These are phyloP conservation scores for Exophiala spinifera DNA, from an alignment of 2,329 filamentous ascomycete genomes.

Conservation along the genomic window DNA sequence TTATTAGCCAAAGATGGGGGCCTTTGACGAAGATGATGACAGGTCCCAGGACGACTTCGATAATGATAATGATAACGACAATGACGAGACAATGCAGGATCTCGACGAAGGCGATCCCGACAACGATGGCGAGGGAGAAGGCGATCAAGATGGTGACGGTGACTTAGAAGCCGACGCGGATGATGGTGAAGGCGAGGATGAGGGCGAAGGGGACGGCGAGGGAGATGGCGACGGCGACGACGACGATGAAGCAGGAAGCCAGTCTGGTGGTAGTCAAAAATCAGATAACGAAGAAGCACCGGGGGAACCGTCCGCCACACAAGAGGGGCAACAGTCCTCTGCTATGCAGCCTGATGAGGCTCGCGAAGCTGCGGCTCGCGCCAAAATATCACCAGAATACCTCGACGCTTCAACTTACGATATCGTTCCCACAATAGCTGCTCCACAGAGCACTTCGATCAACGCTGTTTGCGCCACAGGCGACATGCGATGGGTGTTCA, in stretches of 20 bases:
- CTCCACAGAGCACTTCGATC: constrained; percentile 91
- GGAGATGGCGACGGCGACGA: constrained; percentile 48
- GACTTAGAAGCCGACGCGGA: constrained; percentile 36
- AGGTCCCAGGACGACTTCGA: constrained; percentile 49
- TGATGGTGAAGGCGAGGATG: background rate
- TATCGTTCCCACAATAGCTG: constrained; percentile 94
- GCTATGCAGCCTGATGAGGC: constrained; percentile 29
- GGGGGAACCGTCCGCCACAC: constrained; percentile 40
- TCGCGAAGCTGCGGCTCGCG: constrained; percentile 17
- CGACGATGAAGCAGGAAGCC: constrained; percentile 46
- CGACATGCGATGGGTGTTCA: constrained; percentile 93
- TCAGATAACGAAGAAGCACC: constrained; percentile 42
- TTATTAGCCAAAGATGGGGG: constrained; percentile 30
- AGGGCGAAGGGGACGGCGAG: constrained; percentile 45
- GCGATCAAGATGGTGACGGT: constrained; percentile 37
- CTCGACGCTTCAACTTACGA: constrained; percentile 80
- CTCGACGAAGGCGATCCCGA: constrained; percentile 39
- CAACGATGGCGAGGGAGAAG: constrained; percentile 37
- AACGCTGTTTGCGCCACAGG: constrained; percentile 89
- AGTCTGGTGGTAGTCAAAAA: constrained; percentile 37
- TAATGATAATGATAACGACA: constrained; percentile 51
- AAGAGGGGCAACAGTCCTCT: constrained; percentile 32
- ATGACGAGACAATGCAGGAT: constrained; percentile 46
- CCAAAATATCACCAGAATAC: constrained; percentile 71
- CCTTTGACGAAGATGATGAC: constrained; percentile 38